These are phyloP conservation scores for Euphrasia confusa DNA, from an alignment of 257 asterid species.

Conservation along the genomic window DNA sequence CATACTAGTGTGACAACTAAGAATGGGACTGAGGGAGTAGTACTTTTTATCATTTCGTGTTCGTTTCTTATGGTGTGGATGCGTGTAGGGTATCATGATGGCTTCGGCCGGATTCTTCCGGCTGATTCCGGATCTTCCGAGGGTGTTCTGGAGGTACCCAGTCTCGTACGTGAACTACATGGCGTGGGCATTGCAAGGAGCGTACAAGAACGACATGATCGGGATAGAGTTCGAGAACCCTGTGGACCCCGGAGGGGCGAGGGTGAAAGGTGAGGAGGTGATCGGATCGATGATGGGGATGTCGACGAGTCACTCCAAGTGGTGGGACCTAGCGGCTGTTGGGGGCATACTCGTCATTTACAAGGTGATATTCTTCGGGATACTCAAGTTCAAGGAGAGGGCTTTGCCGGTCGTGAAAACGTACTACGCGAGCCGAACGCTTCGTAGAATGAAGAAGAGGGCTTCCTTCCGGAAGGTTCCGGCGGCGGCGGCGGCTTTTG, in stretches of 20 bases:
- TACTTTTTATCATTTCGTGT: no score
- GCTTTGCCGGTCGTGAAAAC: slow-evolving; percentile 50
- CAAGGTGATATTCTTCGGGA: slow-evolving; percentile 50
- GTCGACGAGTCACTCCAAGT: slow-evolving; percentile 57
- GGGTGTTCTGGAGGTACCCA: slow-evolving; percentile 70
- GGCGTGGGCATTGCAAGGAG: slow-evolving; percentile 92
- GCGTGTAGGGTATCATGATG: slow-evolving; percentile 78
- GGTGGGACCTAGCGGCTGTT: slow-evolving; percentile 87
- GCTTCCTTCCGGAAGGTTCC: slow-evolving; percentile 63
- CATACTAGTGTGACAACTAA: no score
- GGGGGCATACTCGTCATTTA: slow-evolving; percentile 44
- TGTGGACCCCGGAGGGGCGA: slow-evolving; percentile 37
- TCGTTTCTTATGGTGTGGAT: no score
- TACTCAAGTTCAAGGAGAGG: slow-evolving; percentile 74
- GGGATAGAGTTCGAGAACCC: slow-evolving; percentile 57
- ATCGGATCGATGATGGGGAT: slow-evolving; percentile 52
- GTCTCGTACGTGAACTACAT: slow-evolving; percentile 75
- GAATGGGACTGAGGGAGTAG: no score
- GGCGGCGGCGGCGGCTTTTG: slow-evolving; percentile 33
- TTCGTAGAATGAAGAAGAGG: slow-evolving; percentile 55
- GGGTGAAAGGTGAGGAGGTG: slow-evolving; percentile 55
- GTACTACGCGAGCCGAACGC: slow-evolving; percentile 45
- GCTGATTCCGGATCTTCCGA: slow-evolving; percentile 58
- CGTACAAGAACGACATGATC: slow-evolving; percentile 81
- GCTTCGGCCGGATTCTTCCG: slow-evolving; percentile 86